A percentile compares a stretch with the other conserved stretches of the same genome.
Conservation (phyloP, 306 rosid species). For the Hippophae gyantsensis region DNA sequence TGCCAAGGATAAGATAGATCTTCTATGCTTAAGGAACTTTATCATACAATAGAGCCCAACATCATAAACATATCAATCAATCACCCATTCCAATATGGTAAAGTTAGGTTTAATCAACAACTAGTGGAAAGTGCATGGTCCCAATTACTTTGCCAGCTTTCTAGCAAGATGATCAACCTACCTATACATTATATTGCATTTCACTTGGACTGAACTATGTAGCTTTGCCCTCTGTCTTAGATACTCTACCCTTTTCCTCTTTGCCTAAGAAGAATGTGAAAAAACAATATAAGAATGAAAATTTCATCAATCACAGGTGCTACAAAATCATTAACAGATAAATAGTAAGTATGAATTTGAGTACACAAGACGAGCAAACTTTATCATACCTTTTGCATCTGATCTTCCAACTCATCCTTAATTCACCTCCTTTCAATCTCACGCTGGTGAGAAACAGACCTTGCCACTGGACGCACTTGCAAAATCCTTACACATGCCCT, state of each 20-base stretch:
- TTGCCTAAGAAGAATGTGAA: slow-evolving; percentile 46
- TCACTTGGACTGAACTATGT: slow-evolving; percentile 32
- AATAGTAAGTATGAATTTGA: too few relatives aligned
- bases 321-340: too few relatives aligned
- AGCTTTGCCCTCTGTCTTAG: slow-evolving; percentile 70
- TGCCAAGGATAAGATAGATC: too few relatives aligned
- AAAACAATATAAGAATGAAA: slow-evolving; percentile 8
- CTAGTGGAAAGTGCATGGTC: too few relatives aligned
- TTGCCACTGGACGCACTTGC: slow-evolving; percentile 69
- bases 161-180: too few relatives aligned
- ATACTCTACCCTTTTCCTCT: slow-evolving; percentile 77
- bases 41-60: slow-evolving; percentile 89
- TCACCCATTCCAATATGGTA: neutral
- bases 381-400: slow-evolving; percentile 70
- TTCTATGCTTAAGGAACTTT: slow-evolving; percentile 43
- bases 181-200: slow-evolving; percentile 41
- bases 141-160: too few relatives aligned
- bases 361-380: too few relatives aligned
- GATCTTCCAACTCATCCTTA: slow-evolving; percentile 75
- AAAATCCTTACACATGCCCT: slow-evolving; percentile 63
- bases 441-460: slow-evolving; percentile 74
- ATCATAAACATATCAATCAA: slow-evolving; percentile 6
- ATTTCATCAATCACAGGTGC: too few relatives aligned
- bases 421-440: slow-evolving; percentile 76
- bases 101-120: too few relatives aligned